Conservation (phyloP, 2,329 filamentous ascomycete species). For the Leptosphaerulina australis region DNA sequence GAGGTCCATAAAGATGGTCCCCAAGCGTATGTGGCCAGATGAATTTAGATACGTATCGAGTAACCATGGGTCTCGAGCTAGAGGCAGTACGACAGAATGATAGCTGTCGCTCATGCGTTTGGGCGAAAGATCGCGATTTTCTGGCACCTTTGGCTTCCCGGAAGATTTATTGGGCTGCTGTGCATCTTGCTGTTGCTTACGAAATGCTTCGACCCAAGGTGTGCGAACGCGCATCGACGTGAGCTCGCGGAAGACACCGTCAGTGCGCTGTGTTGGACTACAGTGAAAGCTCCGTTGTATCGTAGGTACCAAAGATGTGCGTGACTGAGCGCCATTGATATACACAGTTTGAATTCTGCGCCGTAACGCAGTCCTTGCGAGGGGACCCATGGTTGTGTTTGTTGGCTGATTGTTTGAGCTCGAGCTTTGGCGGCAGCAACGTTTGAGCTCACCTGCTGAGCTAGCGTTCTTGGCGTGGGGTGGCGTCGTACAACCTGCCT, state of each 20-base stretch:
- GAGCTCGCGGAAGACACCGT: slow-evolving; percentile 66
- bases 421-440: slow-evolving; percentile 25
- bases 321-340: slow-evolving; percentile 9
- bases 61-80: slow-evolving; percentile 76
- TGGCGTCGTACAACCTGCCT: slow-evolving; percentile 12
- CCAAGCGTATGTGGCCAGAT: slow-evolving; percentile 73
- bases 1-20: slow-evolving; percentile 78
- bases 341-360: slow-evolving; percentile 17
- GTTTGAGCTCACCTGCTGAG: slow-evolving; percentile 26
- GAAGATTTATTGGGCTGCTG: slow-evolving; percentile 39
- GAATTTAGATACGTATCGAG: slow-evolving; percentile 79
- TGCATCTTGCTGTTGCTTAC: slow-evolving; percentile 54
- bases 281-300: slow-evolving; percentile 32
- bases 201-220: slow-evolving; percentile 72
- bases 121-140: slow-evolving; percentile 64
- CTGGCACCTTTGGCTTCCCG: slow-evolving; percentile 44
- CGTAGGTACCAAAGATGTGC: not conserved
- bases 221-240: slow-evolving; percentile 57
- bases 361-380: slow-evolving; percentile 28
- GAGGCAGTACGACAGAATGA: slow-evolving; percentile 70
- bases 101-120: slow-evolving; percentile 75
- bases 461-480: slow-evolving; percentile 26
- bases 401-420: slow-evolving; percentile 13
- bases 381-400: slow-evolving; percentile 30
- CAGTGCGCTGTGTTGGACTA: slow-evolving; percentile 48